Base-by-base conservation (phyloP, 768 basidiomycete genomes). In the Austroboletus eburneus region DNA sequence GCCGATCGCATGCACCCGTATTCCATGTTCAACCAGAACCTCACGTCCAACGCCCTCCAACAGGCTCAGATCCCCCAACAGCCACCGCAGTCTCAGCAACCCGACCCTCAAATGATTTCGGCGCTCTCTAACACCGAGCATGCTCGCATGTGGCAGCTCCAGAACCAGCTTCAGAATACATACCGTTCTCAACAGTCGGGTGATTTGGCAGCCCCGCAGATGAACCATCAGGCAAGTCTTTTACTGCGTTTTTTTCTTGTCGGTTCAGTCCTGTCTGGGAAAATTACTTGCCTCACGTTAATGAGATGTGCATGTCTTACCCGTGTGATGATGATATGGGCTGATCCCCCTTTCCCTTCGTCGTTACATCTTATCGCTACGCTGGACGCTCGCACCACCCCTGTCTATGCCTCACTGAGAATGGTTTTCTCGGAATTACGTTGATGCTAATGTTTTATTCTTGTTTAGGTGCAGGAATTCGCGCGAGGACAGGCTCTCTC, bases 1-100 rank as follows among this genome's bases (percentile, higher is more conserved):
- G 79, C 81, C 62, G 80, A 84, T 77, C 79, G 76, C 64, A 61
- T 72, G 42, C 60, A 72, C 57, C 73, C 72, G 65, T 82, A 80
- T 63, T 52, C 71, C 56, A 78, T 83, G 75, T 66, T 78, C 37
- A 65, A 77, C 48, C 65, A 61, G 56, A 72, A 68, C 64, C 76
- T 80, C 65, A 70, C 69, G 48, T 64, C 69, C 46, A 67, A 54
- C 48, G 63, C 77, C 56, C 68, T 72, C 25, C 67, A 66, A 29
- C 69, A 71, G 45, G 64, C 72, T 43, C 68, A 70, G 51, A 70
- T 71, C 51, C 67, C 69, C 39, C 72, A 74, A 48, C 72, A 76
- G 49, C 63, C 61, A 25, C 74, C 70, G 27, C 76, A 74, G 42
- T 72, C 73, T 45, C 71, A 70, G 20, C 69, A 66, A 38, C 66